Percentiles rank a stretch among this genome's conserved stretches.
These are phyloP conservation scores for Magnusiomyces magnusii DNA, from an alignment of 1,139 yeast genomes.

Conservation along the genomic window DNA sequence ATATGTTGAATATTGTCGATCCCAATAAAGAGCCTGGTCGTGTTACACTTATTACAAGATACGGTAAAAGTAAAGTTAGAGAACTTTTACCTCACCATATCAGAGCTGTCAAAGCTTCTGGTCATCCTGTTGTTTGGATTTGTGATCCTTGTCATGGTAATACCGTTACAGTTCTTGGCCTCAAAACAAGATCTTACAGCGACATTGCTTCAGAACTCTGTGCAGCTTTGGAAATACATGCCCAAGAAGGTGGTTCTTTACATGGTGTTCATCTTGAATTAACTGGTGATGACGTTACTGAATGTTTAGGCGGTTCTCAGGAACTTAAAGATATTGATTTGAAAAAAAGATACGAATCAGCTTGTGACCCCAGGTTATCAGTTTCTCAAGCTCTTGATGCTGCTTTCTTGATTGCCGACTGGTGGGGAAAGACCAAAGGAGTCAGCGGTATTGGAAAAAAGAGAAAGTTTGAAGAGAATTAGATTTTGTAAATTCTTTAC, in stretches of 20 bases:
- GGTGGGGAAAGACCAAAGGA: conserved; percentile 11
- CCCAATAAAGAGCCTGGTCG: conserved; percentile 36
- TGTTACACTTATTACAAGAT: conserved; percentile 39
- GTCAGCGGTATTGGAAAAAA: not conserved
- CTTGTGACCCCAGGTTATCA: conserved; percentile 39
- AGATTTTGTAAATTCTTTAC: not conserved
- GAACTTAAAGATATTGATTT: conserved; percentile 37
- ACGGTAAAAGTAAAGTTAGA: conserved; percentile 36
- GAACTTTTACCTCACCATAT: conserved; percentile 36
- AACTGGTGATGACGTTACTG: conserved; percentile 41
- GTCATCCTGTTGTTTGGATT: conserved; percentile 40
- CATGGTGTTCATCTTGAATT: conserved; percentile 40
- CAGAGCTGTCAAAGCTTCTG: conserved; percentile 34
- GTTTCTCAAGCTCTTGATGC: conserved; percentile 38
- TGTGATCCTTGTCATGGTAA: conserved; percentile 41
- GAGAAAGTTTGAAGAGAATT: not conserved
- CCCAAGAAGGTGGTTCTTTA: conserved; percentile 29
- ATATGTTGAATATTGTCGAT: conserved; percentile 36
- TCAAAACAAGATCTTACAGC: conserved; percentile 39
- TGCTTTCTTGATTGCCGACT: conserved; percentile 39
- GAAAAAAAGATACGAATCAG: conserved; percentile 37
- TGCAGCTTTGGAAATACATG: conserved; percentile 35
- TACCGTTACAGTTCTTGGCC: conserved; percentile 36
- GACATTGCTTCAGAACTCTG: conserved; percentile 37
- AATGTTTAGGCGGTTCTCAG: conserved; percentile 41